Conservation (phyloP, 2,329 filamentous ascomycete genomes). For the Alternaria triticina region DNA sequence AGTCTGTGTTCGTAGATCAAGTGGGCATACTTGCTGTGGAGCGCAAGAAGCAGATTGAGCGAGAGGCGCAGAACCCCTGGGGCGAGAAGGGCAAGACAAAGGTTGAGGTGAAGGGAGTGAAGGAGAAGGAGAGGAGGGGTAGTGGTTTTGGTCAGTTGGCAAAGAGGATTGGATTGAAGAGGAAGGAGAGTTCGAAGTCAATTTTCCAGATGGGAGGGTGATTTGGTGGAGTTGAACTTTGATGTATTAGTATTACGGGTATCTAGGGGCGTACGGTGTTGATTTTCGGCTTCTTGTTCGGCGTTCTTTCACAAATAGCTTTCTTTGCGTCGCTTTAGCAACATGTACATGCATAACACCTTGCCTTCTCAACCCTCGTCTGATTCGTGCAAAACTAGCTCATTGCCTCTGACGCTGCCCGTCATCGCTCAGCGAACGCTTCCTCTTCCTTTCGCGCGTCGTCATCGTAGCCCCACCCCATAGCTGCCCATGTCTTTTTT, state of each 20-base stretch:
- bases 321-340: background rate
- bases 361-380: background rate
- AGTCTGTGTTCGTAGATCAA: constrained; percentile 39
- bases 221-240: background rate
- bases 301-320: background rate
- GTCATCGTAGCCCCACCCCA: too few species aligned
- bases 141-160: constrained; percentile 14
- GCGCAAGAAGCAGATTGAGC: constrained; percentile 35
- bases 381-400: background rate
- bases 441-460: background rate
- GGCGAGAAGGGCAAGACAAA: constrained; percentile 34
- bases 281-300: background rate
- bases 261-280: background rate
- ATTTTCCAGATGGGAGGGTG: background rate
- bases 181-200: constrained; percentile 18
- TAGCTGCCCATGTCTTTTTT: background rate
- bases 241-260: background rate
- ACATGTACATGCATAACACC: background rate
- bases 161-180: constrained; percentile 31
- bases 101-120: constrained; percentile 12
- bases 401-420: background rate
- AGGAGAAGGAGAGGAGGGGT: constrained; percentile 18
- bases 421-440: background rate
- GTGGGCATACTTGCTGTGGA: constrained; percentile 33
- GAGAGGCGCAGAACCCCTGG: constrained; percentile 36